These are phyloP conservation scores for Daphne laureola DNA, from an alignment of 441 rosid genomes.

Conservation along the genomic window DNA sequence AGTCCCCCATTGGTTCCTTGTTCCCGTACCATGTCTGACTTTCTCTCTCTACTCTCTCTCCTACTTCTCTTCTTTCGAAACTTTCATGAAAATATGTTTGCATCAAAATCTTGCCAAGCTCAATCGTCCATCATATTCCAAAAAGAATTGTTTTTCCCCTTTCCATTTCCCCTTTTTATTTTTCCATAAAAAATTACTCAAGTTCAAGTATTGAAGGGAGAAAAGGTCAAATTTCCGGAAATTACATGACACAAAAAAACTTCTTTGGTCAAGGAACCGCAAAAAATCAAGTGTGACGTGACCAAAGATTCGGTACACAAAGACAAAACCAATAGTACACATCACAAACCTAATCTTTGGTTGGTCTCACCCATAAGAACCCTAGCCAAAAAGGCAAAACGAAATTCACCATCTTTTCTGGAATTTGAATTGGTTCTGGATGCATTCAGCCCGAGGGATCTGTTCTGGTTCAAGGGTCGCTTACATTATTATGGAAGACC, in stretches of 20 bases:
- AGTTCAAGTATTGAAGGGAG: slow-evolving; percentile 12
- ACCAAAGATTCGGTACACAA: slow-evolving; percentile 56
- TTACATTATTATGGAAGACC: slow-evolving; percentile 27
- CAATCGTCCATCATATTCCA: slow-evolving; percentile 4
- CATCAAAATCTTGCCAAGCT: slow-evolving; percentile 23
- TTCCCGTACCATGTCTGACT: slow-evolving; percentile 29
- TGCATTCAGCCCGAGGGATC: slow-evolving; percentile 4
- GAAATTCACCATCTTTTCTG: background rate
- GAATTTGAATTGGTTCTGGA: slow-evolving; percentile 18
- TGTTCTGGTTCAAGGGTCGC: slow-evolving; percentile 18
- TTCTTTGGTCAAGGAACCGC: slow-evolving; percentile 38
- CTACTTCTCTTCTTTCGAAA: slow-evolving; percentile 14
- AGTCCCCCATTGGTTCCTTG: slow-evolving; percentile 38
- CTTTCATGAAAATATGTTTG: slow-evolving; percentile 40
- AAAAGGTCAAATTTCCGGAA: too few species aligned
- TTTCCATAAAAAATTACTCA: background rate
- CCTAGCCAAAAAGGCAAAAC: slow-evolving; percentile 17
- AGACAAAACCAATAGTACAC: slow-evolving; percentile 20
- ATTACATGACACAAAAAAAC: slow-evolving; percentile 22
- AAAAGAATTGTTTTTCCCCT: slow-evolving; percentile 19
- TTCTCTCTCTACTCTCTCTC: slow-evolving; percentile 13
- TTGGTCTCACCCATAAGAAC: slow-evolving; percentile 25
- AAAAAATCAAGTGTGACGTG: slow-evolving; percentile 55
- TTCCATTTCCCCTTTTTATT: too few species aligned
- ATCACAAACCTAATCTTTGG: slow-evolving; percentile 26